Percentiles rank a stretch among this genome's conserved stretches.
These are phyloP conservation scores for Penstemon barbatus DNA, from an alignment of 257 asterid species.

Conservation along the genomic window DNA sequence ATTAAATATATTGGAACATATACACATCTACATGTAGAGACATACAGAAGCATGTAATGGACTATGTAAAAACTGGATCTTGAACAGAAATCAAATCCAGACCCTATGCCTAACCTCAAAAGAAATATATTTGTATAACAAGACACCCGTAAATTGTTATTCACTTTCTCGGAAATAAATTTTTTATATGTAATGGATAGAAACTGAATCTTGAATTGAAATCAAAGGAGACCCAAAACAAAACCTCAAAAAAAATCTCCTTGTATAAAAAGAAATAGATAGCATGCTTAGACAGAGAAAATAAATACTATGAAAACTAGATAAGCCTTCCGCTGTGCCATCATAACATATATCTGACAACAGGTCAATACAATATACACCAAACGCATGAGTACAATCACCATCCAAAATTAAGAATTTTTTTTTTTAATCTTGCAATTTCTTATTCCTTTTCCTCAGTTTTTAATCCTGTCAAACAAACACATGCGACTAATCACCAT, in stretches of 20 bases:
- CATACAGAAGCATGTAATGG: background rate
- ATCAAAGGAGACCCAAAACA: background rate
- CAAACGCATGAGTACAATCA: background rate
- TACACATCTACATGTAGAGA: background rate
- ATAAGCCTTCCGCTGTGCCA: too few relatives aligned
- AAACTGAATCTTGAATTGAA: background rate
- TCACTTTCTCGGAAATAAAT: too few relatives aligned
- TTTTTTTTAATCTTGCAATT: background rate
- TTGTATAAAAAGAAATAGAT: background rate
- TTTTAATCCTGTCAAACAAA: constrained; percentile 1
- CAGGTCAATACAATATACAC: background rate
- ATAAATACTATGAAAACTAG: too few relatives aligned
- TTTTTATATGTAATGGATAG: background rate
- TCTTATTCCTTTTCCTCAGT: background rate
- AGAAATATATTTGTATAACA: background rate
- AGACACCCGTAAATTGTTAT: background rate
- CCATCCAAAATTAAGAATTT: background rate
- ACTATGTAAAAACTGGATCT: background rate
- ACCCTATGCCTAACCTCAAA: constrained; percentile 8
- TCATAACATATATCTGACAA: background rate
- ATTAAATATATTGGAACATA: background rate
- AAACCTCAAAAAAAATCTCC: background rate
- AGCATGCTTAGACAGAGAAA: background rate
- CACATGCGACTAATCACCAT: constrained; percentile 13
- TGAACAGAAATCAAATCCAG: constrained; percentile 14